Evolutionary conservation across 805 yeast genomes (phyloP).

Genomic region (Saturnispora quitensis): DNA sequence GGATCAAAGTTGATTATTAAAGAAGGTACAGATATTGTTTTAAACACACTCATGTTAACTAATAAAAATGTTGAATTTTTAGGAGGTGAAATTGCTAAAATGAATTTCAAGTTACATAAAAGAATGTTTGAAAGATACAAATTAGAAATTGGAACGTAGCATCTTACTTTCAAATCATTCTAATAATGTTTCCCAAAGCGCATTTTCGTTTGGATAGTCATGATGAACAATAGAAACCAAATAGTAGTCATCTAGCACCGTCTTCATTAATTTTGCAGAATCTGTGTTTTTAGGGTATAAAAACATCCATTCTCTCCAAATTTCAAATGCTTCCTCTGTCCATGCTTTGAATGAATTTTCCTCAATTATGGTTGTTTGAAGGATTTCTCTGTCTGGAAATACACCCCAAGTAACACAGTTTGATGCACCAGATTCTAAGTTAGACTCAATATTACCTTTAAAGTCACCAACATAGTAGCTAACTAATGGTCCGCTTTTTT

Average conservation of each 20-base stretch:
- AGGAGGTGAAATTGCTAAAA: slow-evolving; percentile 24
- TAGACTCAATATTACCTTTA: slow-evolving; percentile 49
- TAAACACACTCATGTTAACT: slow-evolving; percentile 36
- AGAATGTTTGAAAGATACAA: slow-evolving; percentile 33
- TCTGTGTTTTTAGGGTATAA: slow-evolving; percentile 53
- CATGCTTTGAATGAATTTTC: slow-evolving; percentile 90
- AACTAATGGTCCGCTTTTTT: slow-evolving; percentile 35
- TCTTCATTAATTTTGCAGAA: slow-evolving; percentile 53
- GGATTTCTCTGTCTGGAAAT: slow-evolving; percentile 80
- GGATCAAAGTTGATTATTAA: slow-evolving; percentile 53
- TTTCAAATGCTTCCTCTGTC: slow-evolving; percentile 89
- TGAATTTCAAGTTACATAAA: slow-evolving; percentile 21
- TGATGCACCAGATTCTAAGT: slow-evolving; percentile 44
- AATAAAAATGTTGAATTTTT: slow-evolving; percentile 16
- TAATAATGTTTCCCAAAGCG: slow-evolving; percentile 63
- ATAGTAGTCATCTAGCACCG: slow-evolving; percentile 52
- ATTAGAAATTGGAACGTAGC: slow-evolving; percentile 19
- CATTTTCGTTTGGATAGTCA: slow-evolving; percentile 64
- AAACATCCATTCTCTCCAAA: slow-evolving; percentile 89
- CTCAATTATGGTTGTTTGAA: slow-evolving; percentile 88
- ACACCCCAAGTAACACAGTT: slow-evolving; percentile 98
- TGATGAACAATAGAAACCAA: slow-evolving; percentile 85
- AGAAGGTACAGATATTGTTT: slow-evolving; percentile 36
- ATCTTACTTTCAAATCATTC: slow-evolving; percentile 11
- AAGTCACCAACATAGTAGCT: slow-evolving; percentile 72